phyloP scores from a whole-genome alignment of 495 filamentous ascomycete genomes.

The Filosporella fistucella region DNA sequence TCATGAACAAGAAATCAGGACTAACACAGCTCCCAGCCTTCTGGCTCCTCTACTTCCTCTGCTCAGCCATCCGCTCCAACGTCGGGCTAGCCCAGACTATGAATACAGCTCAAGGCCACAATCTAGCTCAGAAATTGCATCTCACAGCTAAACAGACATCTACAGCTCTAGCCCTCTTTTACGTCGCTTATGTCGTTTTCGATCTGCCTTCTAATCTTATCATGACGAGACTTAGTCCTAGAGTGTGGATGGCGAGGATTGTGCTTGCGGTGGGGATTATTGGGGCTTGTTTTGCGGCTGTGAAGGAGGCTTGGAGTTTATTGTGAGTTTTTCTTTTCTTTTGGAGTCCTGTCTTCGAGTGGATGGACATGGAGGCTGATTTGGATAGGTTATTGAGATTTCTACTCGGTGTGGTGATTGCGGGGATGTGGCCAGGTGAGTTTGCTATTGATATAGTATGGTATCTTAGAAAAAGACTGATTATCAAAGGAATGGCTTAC shows the following conservation, averaged over 20 bases:
- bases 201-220: slow-evolving; percentile 86
- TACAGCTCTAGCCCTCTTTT: slow-evolving; percentile 80
- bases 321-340: slow-evolving; percentile 48
- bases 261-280: slow-evolving; percentile 83
- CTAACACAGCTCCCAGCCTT: slow-evolving; percentile 50
- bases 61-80: slow-evolving; percentile 87
- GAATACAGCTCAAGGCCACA: slow-evolving; percentile 64
- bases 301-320: slow-evolving; percentile 4
- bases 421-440: slow-evolving; percentile 93
- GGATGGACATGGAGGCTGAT: slow-evolving; percentile 42
- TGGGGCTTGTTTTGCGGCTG: slow-evolving; percentile 66
- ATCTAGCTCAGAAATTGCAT: slow-evolving; percentile 61
- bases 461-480: too few relatives aligned
- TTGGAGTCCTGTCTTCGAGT: slow-evolving; percentile 80
- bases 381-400: slow-evolving; percentile 59
- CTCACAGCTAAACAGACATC: slow-evolving; percentile 72
- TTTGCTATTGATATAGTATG: too few relatives aligned
- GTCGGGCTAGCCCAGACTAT: slow-evolving; percentile 88
- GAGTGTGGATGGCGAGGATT: slow-evolving; percentile 91
- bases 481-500: too few relatives aligned
- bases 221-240: slow-evolving; percentile 80
- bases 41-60: slow-evolving; percentile 91
- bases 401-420: slow-evolving; percentile 80
- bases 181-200: slow-evolving; percentile 85
- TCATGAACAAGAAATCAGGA: too few relatives aligned